Percentiles rank a stretch among this genome's conserved stretches.
Evolutionary conservation across 305 asterid genomes (phyloP).

Genomic region (Fraxinus velutina): DNA sequence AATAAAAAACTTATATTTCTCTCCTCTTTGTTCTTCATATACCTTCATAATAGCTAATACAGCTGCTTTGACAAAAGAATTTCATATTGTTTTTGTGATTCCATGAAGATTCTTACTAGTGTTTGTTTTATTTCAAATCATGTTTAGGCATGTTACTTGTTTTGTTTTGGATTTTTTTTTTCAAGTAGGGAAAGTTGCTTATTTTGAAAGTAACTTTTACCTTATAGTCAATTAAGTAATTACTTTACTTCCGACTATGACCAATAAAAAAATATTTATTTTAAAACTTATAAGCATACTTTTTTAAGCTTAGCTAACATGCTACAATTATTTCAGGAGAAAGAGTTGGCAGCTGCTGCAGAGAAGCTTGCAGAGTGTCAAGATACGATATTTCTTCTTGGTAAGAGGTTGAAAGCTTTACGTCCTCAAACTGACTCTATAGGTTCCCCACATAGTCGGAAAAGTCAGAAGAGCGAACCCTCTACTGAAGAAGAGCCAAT

Average conservation of each 20-base stretch:
- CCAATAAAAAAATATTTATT: not conserved
- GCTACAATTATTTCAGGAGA: slow-evolving; percentile 49
- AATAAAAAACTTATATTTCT: too few relatives aligned
- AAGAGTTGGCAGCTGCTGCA: slow-evolving; percentile 76
- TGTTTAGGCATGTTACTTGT: not conserved
- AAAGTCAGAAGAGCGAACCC: slow-evolving; percentile 40
- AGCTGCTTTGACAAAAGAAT: not conserved
- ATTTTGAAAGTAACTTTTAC: not conserved
- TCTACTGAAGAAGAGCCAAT: slow-evolving; percentile 47
- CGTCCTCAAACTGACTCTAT: slow-evolving; percentile 58
- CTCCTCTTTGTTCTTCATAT: too few relatives aligned
- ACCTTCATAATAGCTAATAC: not conserved
- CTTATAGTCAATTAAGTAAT: not conserved
- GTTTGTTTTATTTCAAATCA: not conserved
- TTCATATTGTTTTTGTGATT: not conserved
- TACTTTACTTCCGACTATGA: not conserved
- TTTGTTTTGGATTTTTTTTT: not conserved
- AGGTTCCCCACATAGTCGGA: slow-evolving; percentile 38
- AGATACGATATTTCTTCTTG: slow-evolving; percentile 81
- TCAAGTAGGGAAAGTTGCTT: not conserved
- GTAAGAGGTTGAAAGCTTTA: slow-evolving; percentile 69
- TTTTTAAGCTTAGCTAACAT: not conserved
- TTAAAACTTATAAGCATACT: not conserved
- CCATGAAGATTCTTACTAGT: not conserved
- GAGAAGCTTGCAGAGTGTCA: slow-evolving; percentile 97